Percentiles rank a stretch among this genome's conserved stretches.
Evolutionary conservation across 2,329 filamentous ascomycete species (phyloP).

Genomic region (Ceratocystis diversiconidia): DNA sequence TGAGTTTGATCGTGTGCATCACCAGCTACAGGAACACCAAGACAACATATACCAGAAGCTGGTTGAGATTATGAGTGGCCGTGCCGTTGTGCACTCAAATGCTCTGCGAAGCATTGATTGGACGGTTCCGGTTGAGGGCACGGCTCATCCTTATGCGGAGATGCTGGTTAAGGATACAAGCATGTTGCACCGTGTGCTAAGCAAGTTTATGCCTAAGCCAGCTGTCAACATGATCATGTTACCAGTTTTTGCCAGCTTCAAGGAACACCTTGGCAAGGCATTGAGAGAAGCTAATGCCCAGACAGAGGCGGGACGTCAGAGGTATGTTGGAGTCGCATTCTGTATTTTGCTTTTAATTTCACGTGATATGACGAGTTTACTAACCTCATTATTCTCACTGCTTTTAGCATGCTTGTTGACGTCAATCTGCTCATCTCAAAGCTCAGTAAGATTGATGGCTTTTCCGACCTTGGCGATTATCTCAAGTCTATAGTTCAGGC

Average conservation of each 20-base stretch:
- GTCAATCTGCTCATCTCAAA: slow-evolving; percentile 57
- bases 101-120: slow-evolving; percentile 63
- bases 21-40: slow-evolving; percentile 77
- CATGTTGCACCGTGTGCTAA: slow-evolving; percentile 69
- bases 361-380: background rate
- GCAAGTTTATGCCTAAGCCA: slow-evolving; percentile 63
- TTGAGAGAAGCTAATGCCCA: slow-evolving; percentile 51
- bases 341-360: background rate
- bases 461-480: slow-evolving; percentile 56
- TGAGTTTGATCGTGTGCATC: slow-evolving; percentile 78
- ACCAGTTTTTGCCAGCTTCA: slow-evolving; percentile 71
- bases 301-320: slow-evolving; percentile 53
- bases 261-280: slow-evolving; percentile 60
- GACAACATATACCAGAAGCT: slow-evolving; percentile 83
- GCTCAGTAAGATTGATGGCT: slow-evolving; percentile 65
- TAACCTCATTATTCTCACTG: slow-evolving; percentile 5
- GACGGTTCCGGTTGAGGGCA: slow-evolving; percentile 29
- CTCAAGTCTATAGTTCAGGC: slow-evolving; percentile 50
- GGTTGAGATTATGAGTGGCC: slow-evolving; percentile 77
- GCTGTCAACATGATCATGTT: slow-evolving; percentile 72
- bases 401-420: slow-evolving; percentile 57
- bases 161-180: slow-evolving; percentile 73
- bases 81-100: slow-evolving; percentile 59
- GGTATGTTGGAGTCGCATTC: slow-evolving; percentile 36
- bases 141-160: slow-evolving; percentile 61